Evolutionary conservation across 2,329 filamentous ascomycete species (phyloP).

Genomic region (Chaetomium olivaceum): DNA sequence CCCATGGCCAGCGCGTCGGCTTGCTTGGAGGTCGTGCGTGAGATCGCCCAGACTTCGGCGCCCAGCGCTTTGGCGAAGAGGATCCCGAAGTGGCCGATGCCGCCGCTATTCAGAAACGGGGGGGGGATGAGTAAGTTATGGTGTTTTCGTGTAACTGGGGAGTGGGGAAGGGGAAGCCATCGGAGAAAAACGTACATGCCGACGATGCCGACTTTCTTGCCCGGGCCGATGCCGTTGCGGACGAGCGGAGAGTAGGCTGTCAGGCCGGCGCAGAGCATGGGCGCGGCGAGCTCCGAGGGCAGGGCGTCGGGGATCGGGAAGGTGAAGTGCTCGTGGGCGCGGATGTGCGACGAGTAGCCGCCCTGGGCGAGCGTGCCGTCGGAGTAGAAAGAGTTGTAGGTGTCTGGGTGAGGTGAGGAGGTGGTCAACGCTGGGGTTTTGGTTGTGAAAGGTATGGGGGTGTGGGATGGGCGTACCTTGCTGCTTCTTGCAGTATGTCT

Average conservation of each 20-base stretch:
- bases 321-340: slow-evolving; percentile 67
- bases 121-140: background rate
- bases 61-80: background rate
- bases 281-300: slow-evolving; percentile 60
- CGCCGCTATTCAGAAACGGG: background rate
- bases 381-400: slow-evolving; percentile 57
- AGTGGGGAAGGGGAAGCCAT: background rate
- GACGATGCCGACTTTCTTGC: slow-evolving; percentile 75
- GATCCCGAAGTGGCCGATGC: background rate
- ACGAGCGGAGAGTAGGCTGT: slow-evolving; percentile 80
- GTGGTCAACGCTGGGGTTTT: background rate
- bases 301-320: slow-evolving; percentile 76
- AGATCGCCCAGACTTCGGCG: background rate
- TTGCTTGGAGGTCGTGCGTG: background rate
- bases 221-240: slow-evolving; percentile 71
- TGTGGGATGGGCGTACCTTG: background rate
- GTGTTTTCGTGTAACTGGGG: background rate
- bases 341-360: slow-evolving; percentile 46
- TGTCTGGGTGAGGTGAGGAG: slow-evolving; percentile 47
- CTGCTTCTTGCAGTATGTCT: background rate
- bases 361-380: slow-evolving; percentile 60
- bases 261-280: slow-evolving; percentile 82
- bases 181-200: slow-evolving; percentile 48
- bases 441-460: background rate
- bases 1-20: background rate